phyloP scores from a whole-genome alignment of 306 rosid genomes.

The Quercus rubra region DNA sequence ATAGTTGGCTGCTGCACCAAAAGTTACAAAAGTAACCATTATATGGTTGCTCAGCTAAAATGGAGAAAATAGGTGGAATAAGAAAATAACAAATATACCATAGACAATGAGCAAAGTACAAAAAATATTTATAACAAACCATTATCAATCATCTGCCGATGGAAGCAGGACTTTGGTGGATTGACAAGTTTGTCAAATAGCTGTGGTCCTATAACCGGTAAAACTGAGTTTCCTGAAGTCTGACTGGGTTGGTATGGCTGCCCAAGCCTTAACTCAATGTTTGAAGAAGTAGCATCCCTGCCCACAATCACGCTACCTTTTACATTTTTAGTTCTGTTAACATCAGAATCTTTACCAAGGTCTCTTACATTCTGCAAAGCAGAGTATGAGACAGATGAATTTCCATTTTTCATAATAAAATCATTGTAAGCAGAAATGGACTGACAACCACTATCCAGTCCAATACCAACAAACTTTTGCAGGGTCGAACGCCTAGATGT shows the following conservation, averaged over 20 bases:
- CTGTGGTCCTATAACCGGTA: constrained; percentile 36
- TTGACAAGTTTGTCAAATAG: constrained; percentile 29
- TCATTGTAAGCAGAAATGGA: constrained; percentile 30
- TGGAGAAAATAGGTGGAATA: constrained; percentile 8
- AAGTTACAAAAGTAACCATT: constrained; percentile 17
- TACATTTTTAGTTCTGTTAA: constrained; percentile 24
- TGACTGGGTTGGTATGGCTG: constrained; percentile 44
- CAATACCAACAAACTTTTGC: constrained; percentile 33
- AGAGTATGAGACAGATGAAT: constrained; percentile 27
- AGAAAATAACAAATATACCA: neutral
- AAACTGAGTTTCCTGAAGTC: constrained; percentile 32
- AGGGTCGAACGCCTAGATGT: constrained; percentile 17
- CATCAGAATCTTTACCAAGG: constrained; percentile 31
- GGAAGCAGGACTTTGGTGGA: constrained; percentile 37
- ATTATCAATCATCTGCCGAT: constrained; percentile 36
- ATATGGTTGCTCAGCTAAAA: constrained; percentile 18
- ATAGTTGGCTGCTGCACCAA: constrained; percentile 31
- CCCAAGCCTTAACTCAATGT: constrained; percentile 60
- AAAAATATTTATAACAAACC: constrained; percentile 40
- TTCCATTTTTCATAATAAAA: constrained; percentile 31
- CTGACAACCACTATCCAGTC: constrained; percentile 29
- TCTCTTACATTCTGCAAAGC: constrained; percentile 36
- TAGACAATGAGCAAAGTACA: constrained; percentile 16
- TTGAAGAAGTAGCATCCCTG: constrained; percentile 45
- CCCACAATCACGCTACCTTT: constrained; percentile 30